Evolutionary conservation across 345 rosid species (phyloP).

Genomic region (Gossypium herbaceum): DNA sequence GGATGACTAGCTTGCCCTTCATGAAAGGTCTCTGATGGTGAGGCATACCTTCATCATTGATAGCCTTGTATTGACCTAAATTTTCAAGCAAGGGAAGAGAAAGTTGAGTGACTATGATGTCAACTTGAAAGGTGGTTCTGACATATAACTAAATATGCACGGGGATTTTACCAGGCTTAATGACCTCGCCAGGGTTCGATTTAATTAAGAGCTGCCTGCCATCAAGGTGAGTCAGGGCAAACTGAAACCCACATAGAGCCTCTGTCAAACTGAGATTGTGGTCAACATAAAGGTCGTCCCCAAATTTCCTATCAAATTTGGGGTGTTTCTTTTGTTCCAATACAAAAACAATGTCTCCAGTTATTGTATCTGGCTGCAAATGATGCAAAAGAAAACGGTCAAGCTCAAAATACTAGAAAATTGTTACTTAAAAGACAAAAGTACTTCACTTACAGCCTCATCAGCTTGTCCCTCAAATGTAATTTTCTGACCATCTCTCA

Average conservation of each 20-base stretch:
- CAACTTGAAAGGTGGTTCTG: not conserved
- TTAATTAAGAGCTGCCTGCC: conserved; percentile 62
- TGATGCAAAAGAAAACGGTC: not conserved
- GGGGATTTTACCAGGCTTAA: conserved; percentile 48
- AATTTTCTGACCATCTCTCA: conserved; percentile 49
- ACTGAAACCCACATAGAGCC: conserved; percentile 68
- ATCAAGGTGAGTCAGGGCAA: conserved; percentile 54
- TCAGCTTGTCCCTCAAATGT: conserved; percentile 56
- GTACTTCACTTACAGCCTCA: conserved; percentile 47
- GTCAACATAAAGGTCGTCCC: conserved; percentile 40
- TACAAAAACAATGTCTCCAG: conserved; percentile 49
- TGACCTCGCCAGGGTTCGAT: conserved; percentile 56
- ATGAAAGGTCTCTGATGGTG: conserved; percentile 54
- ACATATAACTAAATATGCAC: not conserved
- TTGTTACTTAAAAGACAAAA: not conserved
- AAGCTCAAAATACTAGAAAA: not conserved
- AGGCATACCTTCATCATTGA: conserved; percentile 62
- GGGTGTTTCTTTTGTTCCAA: conserved; percentile 54
- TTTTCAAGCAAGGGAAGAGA: not conserved
- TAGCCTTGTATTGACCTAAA: conserved; percentile 48
- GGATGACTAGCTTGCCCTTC: conserved; percentile 61
- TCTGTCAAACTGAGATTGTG: conserved; percentile 51
- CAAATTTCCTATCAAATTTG: conserved; percentile 40
- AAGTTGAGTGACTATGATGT: not conserved
- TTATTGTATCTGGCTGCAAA: conserved; percentile 42